phyloP scores from a whole-genome alignment of 2,329 filamentous ascomycete genomes.

The Zymoseptoria crescenta region DNA sequence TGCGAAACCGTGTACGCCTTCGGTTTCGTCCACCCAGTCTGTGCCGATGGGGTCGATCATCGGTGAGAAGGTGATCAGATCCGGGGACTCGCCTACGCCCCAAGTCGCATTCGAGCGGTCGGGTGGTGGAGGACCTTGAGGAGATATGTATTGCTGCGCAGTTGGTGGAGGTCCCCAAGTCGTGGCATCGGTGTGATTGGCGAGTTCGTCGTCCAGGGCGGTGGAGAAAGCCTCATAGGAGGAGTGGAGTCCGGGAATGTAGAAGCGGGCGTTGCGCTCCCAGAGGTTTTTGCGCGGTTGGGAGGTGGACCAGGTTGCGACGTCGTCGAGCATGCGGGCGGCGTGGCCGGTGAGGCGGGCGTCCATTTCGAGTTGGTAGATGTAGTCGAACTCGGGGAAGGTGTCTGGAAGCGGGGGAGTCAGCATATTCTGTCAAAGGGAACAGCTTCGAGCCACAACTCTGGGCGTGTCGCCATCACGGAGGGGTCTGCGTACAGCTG shows the following conservation, averaged over 20 bases:
- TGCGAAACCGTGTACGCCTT: conserved; percentile 55
- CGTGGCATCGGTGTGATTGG: conserved; percentile 35
- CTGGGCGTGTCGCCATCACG: neutral
- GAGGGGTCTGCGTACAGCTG: conserved; percentile 22
- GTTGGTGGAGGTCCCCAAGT: conserved; percentile 59
- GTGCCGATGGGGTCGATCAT: conserved; percentile 65
- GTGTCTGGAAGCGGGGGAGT: conserved; percentile 18
- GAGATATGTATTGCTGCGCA: conserved; percentile 37
- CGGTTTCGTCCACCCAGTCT: conserved; percentile 59
- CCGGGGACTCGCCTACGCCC: conserved; percentile 65
- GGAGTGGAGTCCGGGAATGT: conserved; percentile 57
- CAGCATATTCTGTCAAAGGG: neutral
- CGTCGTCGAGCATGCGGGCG: conserved; percentile 42
- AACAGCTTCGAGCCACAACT: neutral
- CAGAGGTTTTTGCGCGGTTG: conserved; percentile 63
- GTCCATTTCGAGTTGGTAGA: conserved; percentile 85
- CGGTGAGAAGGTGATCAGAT: conserved; percentile 62
- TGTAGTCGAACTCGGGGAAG: conserved; percentile 40
- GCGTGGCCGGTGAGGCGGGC: conserved; percentile 65
- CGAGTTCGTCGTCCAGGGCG: conserved; percentile 45
- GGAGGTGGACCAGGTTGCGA: conserved; percentile 46
- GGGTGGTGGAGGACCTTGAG: conserved; percentile 46
- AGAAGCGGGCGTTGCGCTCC: conserved; percentile 64
- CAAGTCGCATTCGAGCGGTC: conserved; percentile 58
- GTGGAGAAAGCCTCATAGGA: conserved; percentile 2